Evolutionary conservation across 1,284 basidiomycete genomes (phyloP).

Genomic region (Cryptococcus amylolentus): DNA sequence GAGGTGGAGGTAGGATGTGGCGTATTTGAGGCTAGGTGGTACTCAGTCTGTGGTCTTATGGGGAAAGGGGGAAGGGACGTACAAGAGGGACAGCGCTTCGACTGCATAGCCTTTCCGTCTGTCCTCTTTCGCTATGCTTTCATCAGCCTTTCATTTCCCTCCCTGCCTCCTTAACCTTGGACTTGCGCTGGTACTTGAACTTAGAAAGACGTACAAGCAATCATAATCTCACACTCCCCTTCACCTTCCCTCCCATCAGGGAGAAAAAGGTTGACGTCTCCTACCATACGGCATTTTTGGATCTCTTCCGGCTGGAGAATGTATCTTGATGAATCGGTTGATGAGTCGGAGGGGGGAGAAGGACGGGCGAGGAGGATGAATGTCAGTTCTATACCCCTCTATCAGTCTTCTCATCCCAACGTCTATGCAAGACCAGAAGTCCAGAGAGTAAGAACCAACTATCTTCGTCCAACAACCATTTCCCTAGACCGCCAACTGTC

Average conservation of each 20-base stretch:
- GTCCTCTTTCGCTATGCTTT: constrained; percentile 10
- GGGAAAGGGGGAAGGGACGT: constrained; percentile 12
- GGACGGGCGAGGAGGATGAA: constrained; percentile 74
- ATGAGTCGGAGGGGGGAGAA: not conserved
- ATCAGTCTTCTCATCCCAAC: not conserved
- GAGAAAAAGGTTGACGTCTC: constrained; percentile 89
- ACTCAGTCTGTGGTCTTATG: constrained; percentile 2
- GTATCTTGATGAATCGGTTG: not conserved
- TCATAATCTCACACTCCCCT: constrained; percentile 76
- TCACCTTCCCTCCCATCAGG: constrained; percentile 58
- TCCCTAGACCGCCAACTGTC: constrained; percentile 53
- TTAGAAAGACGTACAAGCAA: constrained; percentile 59
- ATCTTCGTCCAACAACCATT: constrained; percentile 84
- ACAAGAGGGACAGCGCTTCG: constrained; percentile 63
- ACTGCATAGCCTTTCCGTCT: constrained; percentile 63
- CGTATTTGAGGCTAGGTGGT: constrained; percentile 44
- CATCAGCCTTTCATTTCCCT: not conserved
- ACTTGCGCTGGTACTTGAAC: too few species aligned
- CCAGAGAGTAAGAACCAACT: constrained; percentile 55
- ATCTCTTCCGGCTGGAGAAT: constrained; percentile 20
- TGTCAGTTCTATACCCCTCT: constrained; percentile 66
- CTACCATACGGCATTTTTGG: constrained; percentile 65
- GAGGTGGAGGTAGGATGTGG: constrained; percentile 20
- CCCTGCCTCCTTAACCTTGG: not conserved
- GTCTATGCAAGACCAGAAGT: not conserved